Percentiles rank a stretch among this genome's conserved stretches.
These are phyloP conservation scores for Cytospora chrysosperma DNA, from an alignment of 2,329 filamentous ascomycete species.

Conservation along the genomic window DNA sequence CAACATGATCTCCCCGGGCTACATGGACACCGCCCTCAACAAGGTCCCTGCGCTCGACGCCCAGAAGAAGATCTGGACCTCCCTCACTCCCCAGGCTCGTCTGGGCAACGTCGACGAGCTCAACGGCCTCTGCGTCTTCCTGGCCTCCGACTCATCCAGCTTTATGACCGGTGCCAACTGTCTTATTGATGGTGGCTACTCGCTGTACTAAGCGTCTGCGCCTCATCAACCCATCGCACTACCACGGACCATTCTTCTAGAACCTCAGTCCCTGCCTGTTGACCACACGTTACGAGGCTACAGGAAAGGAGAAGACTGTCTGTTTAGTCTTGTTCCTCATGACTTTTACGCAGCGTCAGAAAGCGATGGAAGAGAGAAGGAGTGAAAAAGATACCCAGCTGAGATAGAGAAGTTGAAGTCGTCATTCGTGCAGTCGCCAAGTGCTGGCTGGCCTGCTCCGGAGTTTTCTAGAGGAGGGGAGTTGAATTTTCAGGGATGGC, in stretches of 20 bases:
- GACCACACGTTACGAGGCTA: background rate
- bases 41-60: constrained; percentile 74
- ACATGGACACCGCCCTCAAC: constrained; percentile 84
- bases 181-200: constrained; percentile 70
- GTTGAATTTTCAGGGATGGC: background rate
- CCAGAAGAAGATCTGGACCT: constrained; percentile 80
- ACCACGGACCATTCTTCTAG: background rate
- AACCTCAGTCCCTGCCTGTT: background rate
- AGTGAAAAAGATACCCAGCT: background rate
- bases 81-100: constrained; percentile 69
- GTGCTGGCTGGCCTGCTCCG: background rate
- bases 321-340: background rate
- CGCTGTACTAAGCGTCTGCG: constrained; percentile 50
- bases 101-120: constrained; percentile 73
- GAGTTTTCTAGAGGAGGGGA: background rate
- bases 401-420: background rate
- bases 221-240: background rate
- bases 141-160: constrained; percentile 68
- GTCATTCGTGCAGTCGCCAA: background rate
- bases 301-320: background rate
- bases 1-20: constrained; percentile 81
- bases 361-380: no score
- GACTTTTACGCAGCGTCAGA: background rate
- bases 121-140: constrained; percentile 74
- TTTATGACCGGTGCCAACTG: constrained; percentile 80